A percentile compares a stretch with the other conserved stretches of the same genome.
Conservation (phyloP, 306 rosid species). For the Argentina anserina region DNA sequence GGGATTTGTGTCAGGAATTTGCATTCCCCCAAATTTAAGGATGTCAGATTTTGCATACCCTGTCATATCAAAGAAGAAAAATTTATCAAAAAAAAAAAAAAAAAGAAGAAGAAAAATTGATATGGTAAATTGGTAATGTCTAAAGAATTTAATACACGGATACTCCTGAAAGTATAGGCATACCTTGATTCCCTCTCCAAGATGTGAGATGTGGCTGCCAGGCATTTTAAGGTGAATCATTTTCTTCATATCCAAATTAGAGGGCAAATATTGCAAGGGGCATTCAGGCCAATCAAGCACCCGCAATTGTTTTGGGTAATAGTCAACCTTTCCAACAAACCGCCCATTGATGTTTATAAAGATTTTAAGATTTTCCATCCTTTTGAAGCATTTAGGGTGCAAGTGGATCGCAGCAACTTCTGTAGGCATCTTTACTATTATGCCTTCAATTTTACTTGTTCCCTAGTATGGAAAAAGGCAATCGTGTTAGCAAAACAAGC, state of each 20-base stretch:
- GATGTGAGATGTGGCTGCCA: slow-evolving; percentile 18
- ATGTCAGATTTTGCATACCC: background rate
- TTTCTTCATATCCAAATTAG: slow-evolving; percentile 25
- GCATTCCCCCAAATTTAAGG: background rate
- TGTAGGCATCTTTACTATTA: background rate
- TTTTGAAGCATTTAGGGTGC: slow-evolving; percentile 13
- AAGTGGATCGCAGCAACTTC: slow-evolving; percentile 13
- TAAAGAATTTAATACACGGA: background rate
- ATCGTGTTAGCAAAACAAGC: slow-evolving; percentile 21
- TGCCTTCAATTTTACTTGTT: background rate
- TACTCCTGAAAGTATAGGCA: background rate
- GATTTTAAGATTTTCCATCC: slow-evolving; percentile 31
- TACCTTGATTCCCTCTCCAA: slow-evolving; percentile 23
- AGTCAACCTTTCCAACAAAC: slow-evolving; percentile 18
- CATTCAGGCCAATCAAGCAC: slow-evolving; percentile 36
- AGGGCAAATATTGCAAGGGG: slow-evolving; percentile 18
- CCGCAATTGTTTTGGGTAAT: slow-evolving; percentile 33
- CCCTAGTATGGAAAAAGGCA: background rate
- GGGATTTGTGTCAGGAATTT: background rate
- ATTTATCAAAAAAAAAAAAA: too few species aligned
- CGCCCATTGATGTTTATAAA: slow-evolving; percentile 24
- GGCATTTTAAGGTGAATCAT: slow-evolving; percentile 31
- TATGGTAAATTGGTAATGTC: background rate
- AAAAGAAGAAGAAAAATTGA: background rate
- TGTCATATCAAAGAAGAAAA: background rate